phyloP scores from a whole-genome alignment of 1,284 basidiomycete genomes.

The Microbotryomycetes sp. region DNA sequence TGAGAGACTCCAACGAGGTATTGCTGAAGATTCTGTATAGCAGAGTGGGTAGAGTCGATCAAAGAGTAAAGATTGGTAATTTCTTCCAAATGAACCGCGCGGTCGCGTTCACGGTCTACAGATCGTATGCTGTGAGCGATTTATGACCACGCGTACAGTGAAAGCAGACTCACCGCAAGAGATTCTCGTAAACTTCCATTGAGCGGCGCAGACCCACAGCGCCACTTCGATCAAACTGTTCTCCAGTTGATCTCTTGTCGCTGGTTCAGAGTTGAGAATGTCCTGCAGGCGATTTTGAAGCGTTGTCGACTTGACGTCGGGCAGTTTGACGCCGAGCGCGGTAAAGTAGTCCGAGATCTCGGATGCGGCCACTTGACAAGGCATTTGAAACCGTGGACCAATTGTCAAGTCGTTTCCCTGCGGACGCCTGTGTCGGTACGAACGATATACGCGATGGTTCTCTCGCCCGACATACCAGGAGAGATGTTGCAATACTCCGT shows the following conservation, averaged over 20 bases:
- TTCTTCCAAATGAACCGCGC: slow-evolving; percentile 10
- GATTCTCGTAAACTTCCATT: slow-evolving; percentile 17
- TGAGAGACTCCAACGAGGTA: slow-evolving; percentile 16
- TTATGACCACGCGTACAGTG: too few relatives aligned
- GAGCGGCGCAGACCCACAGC: slow-evolving; percentile 18
- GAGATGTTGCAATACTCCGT: not conserved
- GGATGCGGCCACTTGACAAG: slow-evolving; percentile 16
- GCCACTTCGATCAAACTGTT: slow-evolving; percentile 2
- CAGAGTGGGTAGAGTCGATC: slow-evolving; percentile 23
- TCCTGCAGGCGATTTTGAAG: slow-evolving; percentile 6
- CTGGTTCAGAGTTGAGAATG: slow-evolving; percentile 3
- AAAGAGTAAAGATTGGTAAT: slow-evolving; percentile 18
- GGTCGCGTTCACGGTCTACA: slow-evolving; percentile 13
- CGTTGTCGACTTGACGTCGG: slow-evolving; percentile 15
- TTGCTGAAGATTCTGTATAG: slow-evolving; percentile 23
- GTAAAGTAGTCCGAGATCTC: slow-evolving; percentile 20
- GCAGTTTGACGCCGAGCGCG: slow-evolving; percentile 11
- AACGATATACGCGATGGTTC: not conserved
- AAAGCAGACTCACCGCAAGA: slow-evolving; percentile 11
- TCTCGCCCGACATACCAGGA: slow-evolving; percentile 8
- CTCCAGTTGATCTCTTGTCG: slow-evolving; percentile 3
- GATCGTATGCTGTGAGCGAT: too few relatives aligned
- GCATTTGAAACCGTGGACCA: slow-evolving; percentile 7
- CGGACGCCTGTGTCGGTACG: too few relatives aligned
- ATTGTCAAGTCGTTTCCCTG: slow-evolving; percentile 24